phyloP scores from a whole-genome alignment of 768 basidiomycete genomes.

The Kwoniella sp. region DNA sequence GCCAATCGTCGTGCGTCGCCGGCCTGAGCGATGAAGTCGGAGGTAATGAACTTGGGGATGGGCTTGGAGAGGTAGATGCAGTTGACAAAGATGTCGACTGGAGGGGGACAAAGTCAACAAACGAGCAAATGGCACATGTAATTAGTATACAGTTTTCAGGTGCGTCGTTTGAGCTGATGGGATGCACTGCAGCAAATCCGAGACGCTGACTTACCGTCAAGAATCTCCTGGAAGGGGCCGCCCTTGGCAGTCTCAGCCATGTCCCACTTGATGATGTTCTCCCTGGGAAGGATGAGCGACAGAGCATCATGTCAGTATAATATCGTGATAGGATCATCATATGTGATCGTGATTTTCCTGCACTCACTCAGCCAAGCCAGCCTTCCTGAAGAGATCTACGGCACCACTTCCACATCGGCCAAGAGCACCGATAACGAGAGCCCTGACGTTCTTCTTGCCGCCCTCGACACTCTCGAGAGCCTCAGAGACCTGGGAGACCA shows the following conservation, averaged over 20 bases:
- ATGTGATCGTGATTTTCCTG: background rate
- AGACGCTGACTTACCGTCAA: constrained; percentile 62
- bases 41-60: constrained; percentile 58
- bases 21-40: constrained; percentile 67
- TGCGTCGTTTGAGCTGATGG: background rate
- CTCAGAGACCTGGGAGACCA: constrained; percentile 74
- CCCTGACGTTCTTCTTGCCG: constrained; percentile 63
- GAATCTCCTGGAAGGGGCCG: constrained; percentile 91
- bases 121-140: background rate
- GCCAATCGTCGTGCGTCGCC: constrained; percentile 70
- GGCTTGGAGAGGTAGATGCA: constrained; percentile 85
- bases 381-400: constrained; percentile 91
- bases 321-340: no score
- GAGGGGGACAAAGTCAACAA: background rate
- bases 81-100: constrained; percentile 96
- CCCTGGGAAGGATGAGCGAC: constrained; percentile 61
- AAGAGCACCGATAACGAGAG: constrained; percentile 92
- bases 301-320: background rate
- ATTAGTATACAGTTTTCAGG: background rate
- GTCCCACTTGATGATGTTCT: constrained; percentile 97
- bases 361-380: constrained; percentile 88
- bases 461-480: constrained; percentile 64
- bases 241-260: constrained; percentile 94
- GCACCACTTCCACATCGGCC: constrained; percentile 94
- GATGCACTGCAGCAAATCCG: background rate